Evolutionary conservation across 805 yeast genomes (phyloP), one percentile per base, ranked within the genome.

Genomic region (Yarrowia divulgata): DNA sequence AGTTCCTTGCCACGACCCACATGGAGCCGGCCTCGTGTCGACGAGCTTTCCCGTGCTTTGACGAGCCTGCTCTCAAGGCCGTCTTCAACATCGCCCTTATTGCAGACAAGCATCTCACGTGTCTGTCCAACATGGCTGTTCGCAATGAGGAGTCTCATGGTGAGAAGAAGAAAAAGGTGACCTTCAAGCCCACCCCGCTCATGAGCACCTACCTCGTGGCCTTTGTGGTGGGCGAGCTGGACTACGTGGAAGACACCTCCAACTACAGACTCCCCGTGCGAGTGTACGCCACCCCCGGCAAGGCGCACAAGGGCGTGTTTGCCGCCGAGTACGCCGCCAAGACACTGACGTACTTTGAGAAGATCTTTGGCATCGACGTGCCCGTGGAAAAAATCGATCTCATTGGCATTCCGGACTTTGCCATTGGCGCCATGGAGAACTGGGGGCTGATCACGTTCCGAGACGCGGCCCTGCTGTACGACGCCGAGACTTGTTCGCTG

Each of bases 351-450:
- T 89, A 88, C 78, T 89, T 88, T 74, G 91, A 88, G 73, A 75
- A 84, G 74, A 82, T 85, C 69, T 89, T 89, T 76, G 90, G 85
- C 71, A 86, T 88, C 73, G 85, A 86, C 54, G 91, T 90, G 75
- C 95, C 96, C 18, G 81, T 91, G 73, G 93, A 95, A 52, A 91
- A 91, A 78, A 80, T 90, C 76, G 97, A 91, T 75, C 81, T 90
- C 78, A 80, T 91, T 50, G 93, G 93, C 2, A 88, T 91, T 69
- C 93, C 90, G 72, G 86, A 90, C 60, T 90, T 88, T 76, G 85
- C 90, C 43, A 92, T 91, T 70, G 91, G 91, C 73, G 97, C 96
- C 23, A 91, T 91, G 97, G 97, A 91, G 79, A 91, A 91, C 81
- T 91, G 93, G 91, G 96, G 96, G 32, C 80, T 91, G 66, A 85